Percentiles rank a stretch among this genome's conserved stretches.
Evolutionary conservation across 2,329 filamentous ascomycete genomes (phyloP).

Genomic region (Sclerotinia sclerotiorum): DNA sequence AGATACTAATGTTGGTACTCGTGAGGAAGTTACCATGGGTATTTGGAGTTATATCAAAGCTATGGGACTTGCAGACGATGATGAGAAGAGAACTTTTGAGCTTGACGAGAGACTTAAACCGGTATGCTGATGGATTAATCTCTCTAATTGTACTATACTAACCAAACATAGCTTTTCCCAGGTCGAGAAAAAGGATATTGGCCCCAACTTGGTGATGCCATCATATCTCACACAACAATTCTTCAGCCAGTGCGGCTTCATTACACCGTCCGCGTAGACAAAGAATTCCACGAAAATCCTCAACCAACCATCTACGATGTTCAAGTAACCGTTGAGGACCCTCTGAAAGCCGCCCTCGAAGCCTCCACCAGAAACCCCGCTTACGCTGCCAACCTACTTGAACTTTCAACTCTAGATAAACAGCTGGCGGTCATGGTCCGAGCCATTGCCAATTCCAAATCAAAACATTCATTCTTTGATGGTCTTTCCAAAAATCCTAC

Average conservation of each 20-base stretch:
- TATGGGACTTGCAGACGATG: slow-evolving; percentile 85
- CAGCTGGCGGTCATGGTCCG: slow-evolving; percentile 81
- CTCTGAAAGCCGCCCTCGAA: slow-evolving; percentile 66
- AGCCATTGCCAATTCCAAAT: slow-evolving; percentile 79
- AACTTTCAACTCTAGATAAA: slow-evolving; percentile 77
- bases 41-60: slow-evolving; percentile 94
- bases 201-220: slow-evolving; percentile 78
- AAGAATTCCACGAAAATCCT: slow-evolving; percentile 73
- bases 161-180: slow-evolving; percentile 17
- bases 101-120: slow-evolving; percentile 81
- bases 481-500: slow-evolving; percentile 78
- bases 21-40: slow-evolving; percentile 83
- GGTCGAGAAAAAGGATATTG: slow-evolving; percentile 74
- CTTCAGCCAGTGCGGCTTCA: slow-evolving; percentile 79
- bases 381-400: slow-evolving; percentile 70
- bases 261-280: slow-evolving; percentile 93
- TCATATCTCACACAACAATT: slow-evolving; percentile 74
- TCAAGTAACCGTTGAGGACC: slow-evolving; percentile 79
- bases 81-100: slow-evolving; percentile 88
- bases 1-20: slow-evolving; percentile 82
- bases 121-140: slow-evolving; percentile 51
- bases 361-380: slow-evolving; percentile 67
- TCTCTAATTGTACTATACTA: slow-evolving; percentile 31
- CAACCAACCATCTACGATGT: slow-evolving; percentile 87
- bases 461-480: slow-evolving; percentile 85